These are phyloP conservation scores for Plasmodium adleri DNA, from an alignment of 169 alveolate species.

Conservation along the genomic window DNA sequence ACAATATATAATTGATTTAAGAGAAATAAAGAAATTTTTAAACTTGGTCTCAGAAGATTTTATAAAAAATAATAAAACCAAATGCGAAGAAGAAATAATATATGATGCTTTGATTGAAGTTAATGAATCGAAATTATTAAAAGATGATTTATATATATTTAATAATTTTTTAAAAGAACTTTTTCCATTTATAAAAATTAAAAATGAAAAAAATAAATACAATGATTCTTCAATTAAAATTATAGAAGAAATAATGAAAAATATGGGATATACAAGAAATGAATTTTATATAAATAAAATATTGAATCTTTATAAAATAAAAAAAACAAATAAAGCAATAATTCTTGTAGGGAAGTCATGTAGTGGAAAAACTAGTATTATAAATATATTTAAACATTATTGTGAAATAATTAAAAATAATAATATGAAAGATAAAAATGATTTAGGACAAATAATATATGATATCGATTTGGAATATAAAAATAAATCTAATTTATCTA, in stretches of 20 bases:
- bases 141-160: slow-evolving; percentile 71
- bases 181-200: slow-evolving; percentile 55
- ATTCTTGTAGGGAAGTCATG: slow-evolving; percentile 71
- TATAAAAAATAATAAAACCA: slow-evolving; percentile 28
- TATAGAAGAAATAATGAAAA: slow-evolving; percentile 62
- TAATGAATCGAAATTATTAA: slow-evolving; percentile 63
- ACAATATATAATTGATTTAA: slow-evolving; percentile 98
- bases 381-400: slow-evolving; percentile 62
- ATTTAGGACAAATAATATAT: slow-evolving; percentile 10
- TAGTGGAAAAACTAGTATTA: slow-evolving; percentile 72
- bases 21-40: slow-evolving; percentile 96
- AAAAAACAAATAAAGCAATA: slow-evolving; percentile 75
- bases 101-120: slow-evolving; percentile 70
- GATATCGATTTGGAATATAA: slow-evolving; percentile 8
- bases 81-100: slow-evolving; percentile 73
- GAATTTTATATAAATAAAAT: slow-evolving; percentile 70
- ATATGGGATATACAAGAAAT: slow-evolving; percentile 72
- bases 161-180: slow-evolving; percentile 60
- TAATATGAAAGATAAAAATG: background rate
- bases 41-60: slow-evolving; percentile 78
- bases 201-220: slow-evolving; percentile 32
- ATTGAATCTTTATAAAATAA: slow-evolving; percentile 66
- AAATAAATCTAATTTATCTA: background rate
- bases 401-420: slow-evolving; percentile 36
- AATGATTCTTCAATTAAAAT: slow-evolving; percentile 52